Conservation (phyloP, 1,284 basidiomycete genomes). For the Microbotryomycetes sp. region DNA sequence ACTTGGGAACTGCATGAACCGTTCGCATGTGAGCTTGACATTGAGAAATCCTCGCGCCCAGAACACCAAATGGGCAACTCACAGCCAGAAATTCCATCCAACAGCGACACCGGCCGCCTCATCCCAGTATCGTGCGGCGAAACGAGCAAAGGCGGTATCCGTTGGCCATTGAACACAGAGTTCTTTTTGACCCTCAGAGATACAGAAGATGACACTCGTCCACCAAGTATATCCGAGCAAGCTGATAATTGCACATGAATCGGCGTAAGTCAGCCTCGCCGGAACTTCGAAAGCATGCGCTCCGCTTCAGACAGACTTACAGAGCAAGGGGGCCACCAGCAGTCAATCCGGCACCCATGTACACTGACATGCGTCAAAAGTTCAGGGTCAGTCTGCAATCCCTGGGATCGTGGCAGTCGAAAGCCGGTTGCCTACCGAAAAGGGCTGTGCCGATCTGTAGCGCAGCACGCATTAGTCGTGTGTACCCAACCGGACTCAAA, state of each 20-base stretch:
- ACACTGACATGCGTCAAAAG: background rate
- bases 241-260: too few species aligned
- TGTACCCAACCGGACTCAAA: too few species aligned
- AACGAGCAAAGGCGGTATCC: slow-evolving; percentile 3
- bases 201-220: slow-evolving; percentile 2
- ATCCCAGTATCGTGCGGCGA: slow-evolving; percentile 6
- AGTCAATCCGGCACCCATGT: slow-evolving; percentile 7
- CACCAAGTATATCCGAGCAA: slow-evolving; percentile 1
- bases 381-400: background rate
- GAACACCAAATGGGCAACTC: background rate
- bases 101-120: slow-evolving; percentile 1
- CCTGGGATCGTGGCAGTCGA: background rate
- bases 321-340: background rate
- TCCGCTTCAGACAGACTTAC: too few species aligned
- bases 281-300: too few species aligned
- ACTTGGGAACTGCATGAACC: background rate
- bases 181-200: slow-evolving; percentile 23
- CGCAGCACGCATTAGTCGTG: too few species aligned
- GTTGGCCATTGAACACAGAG: slow-evolving; percentile 15
- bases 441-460: slow-evolving; percentile 8
- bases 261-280: too few species aligned
- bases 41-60: background rate
- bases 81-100: background rate
- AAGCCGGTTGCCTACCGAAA: too few species aligned
- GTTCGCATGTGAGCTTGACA: background rate